phyloP scores from a whole-genome alignment of 1,284 basidiomycete genomes.

The Somion occarium region DNA sequence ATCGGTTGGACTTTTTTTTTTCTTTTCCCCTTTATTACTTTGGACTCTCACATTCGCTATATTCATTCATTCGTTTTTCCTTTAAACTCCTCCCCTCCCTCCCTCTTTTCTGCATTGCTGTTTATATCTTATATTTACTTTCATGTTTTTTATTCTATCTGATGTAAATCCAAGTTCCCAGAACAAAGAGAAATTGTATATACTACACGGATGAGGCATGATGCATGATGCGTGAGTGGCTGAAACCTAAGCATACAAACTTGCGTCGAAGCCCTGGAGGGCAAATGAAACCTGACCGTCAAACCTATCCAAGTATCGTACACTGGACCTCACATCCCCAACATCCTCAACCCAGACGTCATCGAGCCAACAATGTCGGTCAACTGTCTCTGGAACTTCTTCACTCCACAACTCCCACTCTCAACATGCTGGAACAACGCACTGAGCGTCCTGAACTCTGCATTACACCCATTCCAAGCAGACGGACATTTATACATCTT shows the following conservation, averaged over 20 bases:
- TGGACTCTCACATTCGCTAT: neutral
- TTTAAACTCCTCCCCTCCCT: neutral
- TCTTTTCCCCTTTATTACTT: neutral
- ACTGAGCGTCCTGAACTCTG: slow-evolving; percentile 24
- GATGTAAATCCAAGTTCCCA: neutral
- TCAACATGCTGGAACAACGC: slow-evolving; percentile 29
- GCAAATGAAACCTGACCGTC: too few species aligned
- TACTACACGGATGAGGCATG: too few species aligned
- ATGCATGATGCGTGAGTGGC: too few species aligned
- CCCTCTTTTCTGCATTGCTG: neutral
- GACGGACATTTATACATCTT: slow-evolving; percentile 21
- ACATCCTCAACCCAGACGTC: slow-evolving; percentile 4
- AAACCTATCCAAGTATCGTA: too few species aligned
- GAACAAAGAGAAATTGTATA: neutral
- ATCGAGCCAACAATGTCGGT: slow-evolving; percentile 18
- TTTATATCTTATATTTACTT: slow-evolving; percentile 2
- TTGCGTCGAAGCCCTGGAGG: too few species aligned
- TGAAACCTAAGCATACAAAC: too few species aligned
- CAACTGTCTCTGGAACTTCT: slow-evolving; percentile 19
- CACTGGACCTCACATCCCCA: too few species aligned
- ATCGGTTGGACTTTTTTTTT: too few species aligned
- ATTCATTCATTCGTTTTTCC: neutral
- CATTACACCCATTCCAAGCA: slow-evolving; percentile 17
- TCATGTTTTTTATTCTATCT: slow-evolving; percentile 3
- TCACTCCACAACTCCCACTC: slow-evolving; percentile 24